Conservation (phyloP, 2,329 filamentous ascomycete genomes). For the Monosporascus sp. region DNA sequence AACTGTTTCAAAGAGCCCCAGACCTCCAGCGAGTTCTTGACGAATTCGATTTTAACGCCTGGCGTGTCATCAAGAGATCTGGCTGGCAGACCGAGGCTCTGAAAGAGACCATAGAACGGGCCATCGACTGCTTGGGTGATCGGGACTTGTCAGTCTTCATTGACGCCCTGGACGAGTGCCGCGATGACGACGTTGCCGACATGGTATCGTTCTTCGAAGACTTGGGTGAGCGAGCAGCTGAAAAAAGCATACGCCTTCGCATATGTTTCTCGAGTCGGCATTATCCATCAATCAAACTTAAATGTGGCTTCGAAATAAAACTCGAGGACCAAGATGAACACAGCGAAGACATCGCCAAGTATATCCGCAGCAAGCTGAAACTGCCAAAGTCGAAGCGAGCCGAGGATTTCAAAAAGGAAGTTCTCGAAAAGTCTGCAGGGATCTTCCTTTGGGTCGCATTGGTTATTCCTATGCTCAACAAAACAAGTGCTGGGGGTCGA, state of each 20-base stretch:
- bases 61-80: background rate
- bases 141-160: background rate
- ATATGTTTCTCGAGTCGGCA: conserved; percentile 2
- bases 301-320: background rate
- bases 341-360: too few relatives aligned
- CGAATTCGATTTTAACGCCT: background rate
- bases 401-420: background rate
- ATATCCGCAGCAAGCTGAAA: too few relatives aligned
- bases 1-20: conserved; percentile 8
- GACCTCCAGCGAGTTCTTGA: background rate
- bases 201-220: background rate
- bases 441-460: conserved; percentile 37
- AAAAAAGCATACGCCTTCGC: background rate
- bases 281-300: background rate
- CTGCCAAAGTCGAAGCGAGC: conserved; percentile 1
- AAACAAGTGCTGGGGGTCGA: background rate
- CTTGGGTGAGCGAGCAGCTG: background rate
- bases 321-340: too few relatives aligned
- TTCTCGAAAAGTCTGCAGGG: conserved; percentile 25
- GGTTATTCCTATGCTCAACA: conserved; percentile 13
- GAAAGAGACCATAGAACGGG: too few relatives aligned
- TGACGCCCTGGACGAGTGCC: conserved; percentile 5
- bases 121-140: too few relatives aligned
- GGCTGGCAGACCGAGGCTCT: too few relatives aligned
- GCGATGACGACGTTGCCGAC: background rate